Conservation (phyloP, 257 asterid species). For the Nicotiana attenuata region DNA sequence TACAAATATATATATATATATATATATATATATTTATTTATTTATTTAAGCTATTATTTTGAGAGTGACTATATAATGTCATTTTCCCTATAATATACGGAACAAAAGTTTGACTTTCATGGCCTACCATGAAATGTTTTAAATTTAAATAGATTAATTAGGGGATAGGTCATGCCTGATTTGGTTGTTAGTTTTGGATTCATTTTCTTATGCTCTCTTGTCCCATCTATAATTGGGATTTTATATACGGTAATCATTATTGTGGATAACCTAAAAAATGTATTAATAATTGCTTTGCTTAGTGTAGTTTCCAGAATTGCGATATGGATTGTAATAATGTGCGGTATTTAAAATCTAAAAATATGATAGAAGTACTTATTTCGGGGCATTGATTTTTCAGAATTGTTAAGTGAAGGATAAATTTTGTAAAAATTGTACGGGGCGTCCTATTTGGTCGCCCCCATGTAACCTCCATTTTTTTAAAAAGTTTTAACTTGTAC, state of each 20-base stretch:
- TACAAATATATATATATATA: no score
- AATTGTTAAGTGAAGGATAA: no score
- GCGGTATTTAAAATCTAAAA: no score
- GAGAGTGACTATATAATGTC: no score
- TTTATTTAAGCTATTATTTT: no score
- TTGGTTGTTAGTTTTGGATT: neutral
- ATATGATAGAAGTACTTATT: no score
- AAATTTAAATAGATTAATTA: neutral
- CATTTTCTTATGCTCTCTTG: neutral
- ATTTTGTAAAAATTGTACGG: no score
- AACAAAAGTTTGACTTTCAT: neutral
- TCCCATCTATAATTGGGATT: neutral
- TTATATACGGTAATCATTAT: neutral
- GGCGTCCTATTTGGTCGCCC: no score
- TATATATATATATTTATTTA: no score
- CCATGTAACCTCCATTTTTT: no score
- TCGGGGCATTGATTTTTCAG: no score
- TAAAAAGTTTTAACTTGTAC: no score
- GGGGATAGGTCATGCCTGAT: neutral
- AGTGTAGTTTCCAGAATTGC: neutral
- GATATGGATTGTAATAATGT: neutral
- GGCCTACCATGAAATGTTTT: constrained; percentile 1
- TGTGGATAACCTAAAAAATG: neutral
- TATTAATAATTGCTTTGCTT: neutral
- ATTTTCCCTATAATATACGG: neutral